Evolutionary conservation across 169 alveolate genomes (phyloP), one percentile per base, ranked within the genome.

Genomic region (Eimeria acervulina): DNA sequence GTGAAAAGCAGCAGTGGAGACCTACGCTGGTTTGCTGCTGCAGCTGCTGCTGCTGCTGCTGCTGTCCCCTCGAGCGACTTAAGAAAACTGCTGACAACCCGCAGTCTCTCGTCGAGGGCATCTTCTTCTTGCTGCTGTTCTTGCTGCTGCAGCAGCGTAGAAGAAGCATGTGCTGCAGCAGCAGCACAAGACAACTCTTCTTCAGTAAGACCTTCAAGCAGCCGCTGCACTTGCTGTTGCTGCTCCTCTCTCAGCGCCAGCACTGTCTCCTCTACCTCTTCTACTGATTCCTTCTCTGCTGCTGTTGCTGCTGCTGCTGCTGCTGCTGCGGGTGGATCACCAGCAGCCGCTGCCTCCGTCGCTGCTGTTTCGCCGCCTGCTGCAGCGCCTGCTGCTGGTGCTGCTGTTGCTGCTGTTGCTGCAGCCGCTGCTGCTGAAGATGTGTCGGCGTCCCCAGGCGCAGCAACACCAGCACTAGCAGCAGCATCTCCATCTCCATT

Each of bases 261-360:
- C 31, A 36, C 17, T 36, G 7, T 68, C 83, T 21, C 40, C 40
- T 61, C 68, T 31, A 74, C 47, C 31, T 5, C 68, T 33, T 13
- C 61, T 36, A 17, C 61, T 10, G 13, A 31, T 61, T 47, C 78
- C 72, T 10, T 51, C 74, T 28, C 59, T 42, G 38, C 89, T 78
- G 63, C 89, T 78, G 63, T 63, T 78, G 63, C 89, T 78, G 89
- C 87, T 66, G 89, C 89, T 78, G 89, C 89, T 78, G 63, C 89
- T 78, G 47, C 61, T 78, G 51, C 89, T 78, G 55, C 55, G 5
- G 55, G 51, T 10, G 85, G 5, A 6, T 4, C 51, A 5, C 47
- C 8, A 8, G 85, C 85, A 6, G 85, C 85, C 19, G 85, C 85
- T 31, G 85, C 47, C 8, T 42, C 85, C 8, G 85, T 44, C 8